Evolutionary conservation across 805 yeast species (phyloP), one percentile per base, ranked within the genome.

Genomic region (Kluyveromyces aestuarii): DNA sequence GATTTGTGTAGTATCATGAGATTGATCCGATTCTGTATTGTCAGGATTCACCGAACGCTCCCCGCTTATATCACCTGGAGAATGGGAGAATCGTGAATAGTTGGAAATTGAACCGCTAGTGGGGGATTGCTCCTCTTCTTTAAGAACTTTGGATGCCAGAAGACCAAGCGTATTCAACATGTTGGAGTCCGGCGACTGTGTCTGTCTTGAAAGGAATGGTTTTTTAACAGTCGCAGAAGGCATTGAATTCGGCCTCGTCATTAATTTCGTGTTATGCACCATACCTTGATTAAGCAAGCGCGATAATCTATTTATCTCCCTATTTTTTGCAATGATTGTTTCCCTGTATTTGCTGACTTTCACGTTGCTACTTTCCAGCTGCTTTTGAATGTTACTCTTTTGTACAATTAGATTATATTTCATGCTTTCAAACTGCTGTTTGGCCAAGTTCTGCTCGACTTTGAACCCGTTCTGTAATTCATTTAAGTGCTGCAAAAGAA

Each of bases 131-230:
- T 45, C 44, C 49, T 68, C 70, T 48, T 71, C 74, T 41, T 69
- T 68, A 33, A 76, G 57, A 0, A 75, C 80, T 53, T 77, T 82
- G 40, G 77, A 70, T 2, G 83, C 83, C 47, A 79, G 63, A 49
- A 75, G 60, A 13, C 81, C 83, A 43, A 79, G 62, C 0, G 82
- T 75, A 41, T 72, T 74, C 43, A 79, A 52, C 67, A 73, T 72
- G 39, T 58, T 56, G 8, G 60, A 47, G 17, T 54, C 52, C 47
- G 39, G 21, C 2, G 39, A 41, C 21, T 33, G 41, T 16, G 19
- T 8, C 16, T 42, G 46, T 47, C 41, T 33, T 33, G 38, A 11
- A 4, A 43, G 9, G 33, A 16, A 43, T 17, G 45, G 39, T n/a
- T 43, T 43, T 27, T 38, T 33, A n/a, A 30, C 39, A 14, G 25